phyloP scores from a whole-genome alignment of 345 rosid genomes.

The Moricandia arvensis region DNA sequence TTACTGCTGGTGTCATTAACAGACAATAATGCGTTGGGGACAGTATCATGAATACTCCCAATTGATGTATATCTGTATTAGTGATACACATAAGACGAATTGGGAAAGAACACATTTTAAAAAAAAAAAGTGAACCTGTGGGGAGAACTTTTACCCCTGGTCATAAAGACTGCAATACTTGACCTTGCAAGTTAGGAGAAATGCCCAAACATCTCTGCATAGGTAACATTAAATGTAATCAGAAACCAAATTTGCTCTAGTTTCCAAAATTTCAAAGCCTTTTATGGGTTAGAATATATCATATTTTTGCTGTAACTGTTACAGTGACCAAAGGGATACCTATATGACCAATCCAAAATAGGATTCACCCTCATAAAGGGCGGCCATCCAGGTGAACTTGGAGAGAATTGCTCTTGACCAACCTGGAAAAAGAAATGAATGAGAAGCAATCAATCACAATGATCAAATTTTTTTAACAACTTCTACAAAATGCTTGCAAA shows the following conservation, averaged over 20 bases:
- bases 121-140: conserved; percentile 15
- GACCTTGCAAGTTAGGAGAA: conserved; percentile 84
- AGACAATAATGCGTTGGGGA: conserved; percentile 75
- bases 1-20: conserved; percentile 45
- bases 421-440: conserved; percentile 47
- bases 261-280: too few relatives aligned
- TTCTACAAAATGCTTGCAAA: neutral
- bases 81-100: neutral
- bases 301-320: neutral
- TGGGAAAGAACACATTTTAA: neutral
- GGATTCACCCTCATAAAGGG: conserved; percentile 99
- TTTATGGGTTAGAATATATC: neutral
- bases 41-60: conserved; percentile 91
- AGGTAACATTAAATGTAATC: neutral
- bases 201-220: conserved; percentile 97
- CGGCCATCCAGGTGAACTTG: conserved; percentile 99
- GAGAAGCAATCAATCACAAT: conserved; percentile 1
- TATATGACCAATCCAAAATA: conserved; percentile 98
- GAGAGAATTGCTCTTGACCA: conserved; percentile 98
- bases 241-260: too few relatives aligned
- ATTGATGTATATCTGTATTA: conserved; percentile 83
- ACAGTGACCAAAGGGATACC: conserved; percentile 44
- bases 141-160: conserved; percentile 65
- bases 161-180: conserved; percentile 97
- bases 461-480: neutral